These are phyloP conservation scores for Albophoma yamanashiensis DNA, from an alignment of 2,329 filamentous ascomycete species.

Conservation along the genomic window DNA sequence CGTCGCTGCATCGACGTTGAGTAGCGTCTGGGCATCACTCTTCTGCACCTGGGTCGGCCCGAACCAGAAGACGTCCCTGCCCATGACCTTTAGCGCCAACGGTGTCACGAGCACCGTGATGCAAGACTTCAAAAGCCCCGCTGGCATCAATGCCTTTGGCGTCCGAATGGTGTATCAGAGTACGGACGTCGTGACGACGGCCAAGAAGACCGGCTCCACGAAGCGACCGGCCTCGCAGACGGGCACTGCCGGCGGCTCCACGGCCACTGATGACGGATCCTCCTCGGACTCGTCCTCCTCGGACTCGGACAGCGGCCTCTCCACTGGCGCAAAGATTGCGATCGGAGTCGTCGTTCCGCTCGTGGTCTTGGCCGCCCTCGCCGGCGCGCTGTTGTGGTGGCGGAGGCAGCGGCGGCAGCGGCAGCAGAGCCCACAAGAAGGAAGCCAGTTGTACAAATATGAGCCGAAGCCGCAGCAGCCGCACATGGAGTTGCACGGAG, in stretches of 20 bases:
- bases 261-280: neutral
- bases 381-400: slow-evolving; percentile 16
- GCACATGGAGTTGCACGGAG: neutral
- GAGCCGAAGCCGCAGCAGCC: neutral
- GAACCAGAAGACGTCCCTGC: slow-evolving; percentile 9
- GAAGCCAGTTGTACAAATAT: neutral
- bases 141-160: slow-evolving; percentile 21
- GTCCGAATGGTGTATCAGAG: slow-evolving; percentile 22
- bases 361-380: slow-evolving; percentile 12
- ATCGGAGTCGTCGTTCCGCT: slow-evolving; percentile 21
- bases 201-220: slow-evolving; percentile 1
- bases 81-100: slow-evolving; percentile 13
- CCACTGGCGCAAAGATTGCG: slow-evolving; percentile 13
- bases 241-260: neutral
- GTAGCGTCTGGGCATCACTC: slow-evolving; percentile 12
- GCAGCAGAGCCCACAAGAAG: neutral
- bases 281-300: neutral
- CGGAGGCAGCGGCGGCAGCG: slow-evolving; percentile 3
- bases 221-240: neutral
- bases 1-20: slow-evolving; percentile 12
- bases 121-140: slow-evolving; percentile 10
- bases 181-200: slow-evolving; percentile 11
- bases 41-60: slow-evolving; percentile 24
- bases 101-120: slow-evolving; percentile 11
- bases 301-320: slow-evolving; percentile 4